Base-by-base conservation (phyloP, 2,329 filamentous ascomycete genomes). In the Chalaropsis thielavioides region DNA sequence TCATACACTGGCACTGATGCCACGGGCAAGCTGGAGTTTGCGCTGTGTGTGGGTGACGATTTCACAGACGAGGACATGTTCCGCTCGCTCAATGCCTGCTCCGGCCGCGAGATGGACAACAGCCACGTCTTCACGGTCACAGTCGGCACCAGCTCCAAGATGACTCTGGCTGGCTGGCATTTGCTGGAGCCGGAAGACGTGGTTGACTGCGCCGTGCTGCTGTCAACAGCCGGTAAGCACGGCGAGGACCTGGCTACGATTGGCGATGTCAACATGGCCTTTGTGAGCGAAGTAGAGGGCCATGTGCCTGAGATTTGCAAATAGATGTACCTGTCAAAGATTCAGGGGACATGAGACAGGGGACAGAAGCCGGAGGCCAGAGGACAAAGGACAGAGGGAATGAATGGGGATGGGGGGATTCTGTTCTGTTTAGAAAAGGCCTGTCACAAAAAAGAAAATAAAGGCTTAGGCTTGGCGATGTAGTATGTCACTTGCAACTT, bases 31-130 rank as follows among this genome's bases (percentile, higher is more conserved):
- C 83, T 92, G 0, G 90, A 92, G 70, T 96, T 97, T 72, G 85
- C 95, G 11, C 80, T 97, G 62, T 99, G 94, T 75, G 78, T 92
- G 68, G 94, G 94, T 51, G 94, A 99, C 74, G 94, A 99, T 72
- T 95, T 94, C 70, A 99, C 94, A 5, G 94, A 99, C 73, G 94
- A 99, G 81, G 92, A 95, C 86, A 86, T 86, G 84, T 97, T 97
- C 83, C 88, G 90, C 65, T 87, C 90, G 15, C 81, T 97, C 56
- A 85, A 85, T 70, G 78, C 76, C 0, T 73, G 82, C 3, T 80
- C 78, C 1, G 80, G 77, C 74, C 81, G 71, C 72, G 85, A 76
- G 74, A 81, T 72, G 68, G 76, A 75, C 73, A 68, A 72, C 17
- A 77, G 90, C 43, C 83, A 91, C 71, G 83, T 95, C 68, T 97